These are phyloP conservation scores for Agarophyton chilense DNA, from an alignment of 23 red algal genomes.

Conservation along the genomic window DNA sequence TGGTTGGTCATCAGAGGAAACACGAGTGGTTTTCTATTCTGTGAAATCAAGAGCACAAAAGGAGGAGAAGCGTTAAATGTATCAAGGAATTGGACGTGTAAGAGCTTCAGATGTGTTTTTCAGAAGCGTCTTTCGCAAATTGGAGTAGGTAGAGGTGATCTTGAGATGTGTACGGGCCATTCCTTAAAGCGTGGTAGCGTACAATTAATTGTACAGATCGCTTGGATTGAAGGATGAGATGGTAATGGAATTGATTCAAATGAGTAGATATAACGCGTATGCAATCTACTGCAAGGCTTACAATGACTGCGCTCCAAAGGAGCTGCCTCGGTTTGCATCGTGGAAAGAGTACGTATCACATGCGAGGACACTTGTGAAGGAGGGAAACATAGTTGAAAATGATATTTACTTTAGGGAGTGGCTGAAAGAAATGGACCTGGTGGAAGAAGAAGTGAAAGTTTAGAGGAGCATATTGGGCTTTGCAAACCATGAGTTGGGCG, in stretches of 20 bases:
- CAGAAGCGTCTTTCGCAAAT: neutral
- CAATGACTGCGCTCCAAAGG: conserved; percentile 19
- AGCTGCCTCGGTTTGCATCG: neutral
- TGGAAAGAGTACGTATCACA: neutral
- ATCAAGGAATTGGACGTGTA: neutral
- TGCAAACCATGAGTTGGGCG: neutral
- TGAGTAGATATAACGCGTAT: conserved; percentile 18
- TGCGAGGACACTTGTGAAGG: neutral
- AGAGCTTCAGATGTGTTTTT: neutral
- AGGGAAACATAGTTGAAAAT: neutral
- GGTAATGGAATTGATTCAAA: conserved; percentile 40
- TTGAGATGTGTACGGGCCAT: conserved; percentile 16
- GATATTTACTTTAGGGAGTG: neutral
- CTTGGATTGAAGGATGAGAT: conserved; percentile 16
- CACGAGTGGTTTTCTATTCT: neutral
- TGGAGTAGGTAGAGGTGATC: conserved; percentile 4
- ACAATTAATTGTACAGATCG: conserved; percentile 5
- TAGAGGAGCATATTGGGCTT: no score
- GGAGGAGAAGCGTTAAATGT: neutral
- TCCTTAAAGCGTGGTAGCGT: neutral
- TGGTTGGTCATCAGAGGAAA: neutral
- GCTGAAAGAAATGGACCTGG: neutral
- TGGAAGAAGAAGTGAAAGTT: neutral
- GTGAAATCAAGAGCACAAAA: neutral
- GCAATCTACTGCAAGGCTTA: conserved; percentile 40